These are phyloP conservation scores for Geotrichum australiense DNA, from an alignment of 1,139 yeast genomes.

Conservation along the genomic window DNA sequence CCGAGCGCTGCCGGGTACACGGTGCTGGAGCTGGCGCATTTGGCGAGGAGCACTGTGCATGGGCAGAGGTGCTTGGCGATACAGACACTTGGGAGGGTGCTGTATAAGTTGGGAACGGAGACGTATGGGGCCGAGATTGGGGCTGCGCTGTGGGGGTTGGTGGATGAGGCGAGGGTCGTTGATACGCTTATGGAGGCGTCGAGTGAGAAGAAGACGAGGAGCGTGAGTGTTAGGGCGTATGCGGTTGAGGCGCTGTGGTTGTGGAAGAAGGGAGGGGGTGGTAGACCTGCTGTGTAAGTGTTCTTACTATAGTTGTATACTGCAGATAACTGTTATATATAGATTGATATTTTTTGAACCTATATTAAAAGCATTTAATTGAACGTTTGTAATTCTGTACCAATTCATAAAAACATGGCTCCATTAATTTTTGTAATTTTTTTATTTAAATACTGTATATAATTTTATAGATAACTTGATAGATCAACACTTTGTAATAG, in stretches of 20 bases:
- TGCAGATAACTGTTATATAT: too few species aligned
- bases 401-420: too few species aligned
- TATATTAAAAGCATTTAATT: too few species aligned
- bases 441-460: too few species aligned
- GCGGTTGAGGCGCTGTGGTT: constrained; percentile 94
- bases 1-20: constrained; percentile 94
- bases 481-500: too few species aligned
- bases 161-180: constrained; percentile 58
- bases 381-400: too few species aligned
- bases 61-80: constrained; percentile 85
- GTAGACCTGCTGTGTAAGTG: constrained; percentile 22
- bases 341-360: too few species aligned
- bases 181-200: constrained; percentile 70
- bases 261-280: constrained; percentile 60
- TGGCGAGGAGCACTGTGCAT: constrained; percentile 70
- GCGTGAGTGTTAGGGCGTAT: constrained; percentile 71
- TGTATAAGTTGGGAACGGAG: constrained; percentile 63
- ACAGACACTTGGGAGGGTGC: constrained; percentile 76
- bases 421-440: too few species aligned
- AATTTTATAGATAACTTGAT: too few species aligned
- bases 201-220: constrained; percentile 56
- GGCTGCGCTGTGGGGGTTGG: constrained; percentile 65
- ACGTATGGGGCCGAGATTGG: constrained; percentile 46
- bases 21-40: constrained; percentile 68
- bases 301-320: too few species aligned